Conservation (phyloP, 2,329 filamentous ascomycete genomes). For the Penicillium sp. region DNA sequence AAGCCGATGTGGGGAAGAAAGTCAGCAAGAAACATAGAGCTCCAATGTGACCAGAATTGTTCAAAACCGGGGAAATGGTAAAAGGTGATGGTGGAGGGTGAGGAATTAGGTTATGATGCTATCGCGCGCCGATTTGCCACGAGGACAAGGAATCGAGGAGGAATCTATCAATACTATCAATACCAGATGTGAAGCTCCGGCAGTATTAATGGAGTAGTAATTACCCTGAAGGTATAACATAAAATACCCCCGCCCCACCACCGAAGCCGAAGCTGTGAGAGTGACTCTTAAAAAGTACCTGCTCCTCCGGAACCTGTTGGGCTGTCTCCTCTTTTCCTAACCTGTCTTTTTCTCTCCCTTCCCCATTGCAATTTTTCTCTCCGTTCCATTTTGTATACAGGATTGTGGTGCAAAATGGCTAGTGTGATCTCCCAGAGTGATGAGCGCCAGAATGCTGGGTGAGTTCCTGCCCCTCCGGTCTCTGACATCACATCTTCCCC, state of each 20-base stretch:
- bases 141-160: no score
- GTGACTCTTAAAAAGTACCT: constrained; percentile 31
- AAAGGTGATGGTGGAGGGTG: no score
- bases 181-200: not conserved
- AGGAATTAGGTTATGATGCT: no score
- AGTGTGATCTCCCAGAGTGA: constrained; percentile 48
- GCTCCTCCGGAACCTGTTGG: constrained; percentile 29
- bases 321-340: constrained; percentile 18
- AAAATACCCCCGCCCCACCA: constrained; percentile 19
- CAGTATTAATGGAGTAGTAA: not conserved
- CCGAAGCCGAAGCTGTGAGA: constrained; percentile 19
- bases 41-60: not conserved
- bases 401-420: constrained; percentile 39
- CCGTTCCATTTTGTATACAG: constrained; percentile 13
- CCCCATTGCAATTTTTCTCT: constrained; percentile 17
- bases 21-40: not conserved
- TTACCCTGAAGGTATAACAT: constrained; percentile 6
- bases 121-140: no score
- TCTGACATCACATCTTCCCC: constrained; percentile 38
- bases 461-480: constrained; percentile 33
- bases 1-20: not conserved
- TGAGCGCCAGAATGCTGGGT: constrained; percentile 49
- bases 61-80: not conserved
- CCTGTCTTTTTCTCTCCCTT: not conserved
- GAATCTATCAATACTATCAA: not conserved